A percentile compares a stretch with the other conserved stretches of the same genome.
These are phyloP conservation scores for Colletotrichum higginsianum DNA, from an alignment of 2,329 filamentous ascomycete species.

Conservation along the genomic window DNA sequence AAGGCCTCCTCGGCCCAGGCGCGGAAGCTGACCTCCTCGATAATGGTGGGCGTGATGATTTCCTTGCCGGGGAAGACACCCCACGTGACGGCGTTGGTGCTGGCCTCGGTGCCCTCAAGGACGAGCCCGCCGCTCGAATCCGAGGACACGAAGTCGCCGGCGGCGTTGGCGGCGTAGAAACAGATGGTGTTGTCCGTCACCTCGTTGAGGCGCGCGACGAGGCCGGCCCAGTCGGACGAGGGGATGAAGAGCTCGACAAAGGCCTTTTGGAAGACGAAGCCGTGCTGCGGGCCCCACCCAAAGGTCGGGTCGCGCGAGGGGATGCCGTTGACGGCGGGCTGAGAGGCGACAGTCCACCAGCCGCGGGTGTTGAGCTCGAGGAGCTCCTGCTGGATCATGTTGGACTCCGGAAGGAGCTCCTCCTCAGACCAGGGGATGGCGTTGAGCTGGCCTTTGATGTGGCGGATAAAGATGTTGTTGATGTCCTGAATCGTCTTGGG, in stretches of 20 bases:
- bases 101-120: slow-evolving; percentile 56
- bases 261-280: slow-evolving; percentile 98
- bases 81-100: slow-evolving; percentile 97
- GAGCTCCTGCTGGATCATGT: slow-evolving; percentile 83
- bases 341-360: slow-evolving; percentile 97
- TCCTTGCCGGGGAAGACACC: slow-evolving; percentile 96
- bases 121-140: slow-evolving; percentile 61
- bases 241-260: slow-evolving; percentile 98
- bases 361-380: slow-evolving; percentile 83
- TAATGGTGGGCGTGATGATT: slow-evolving; percentile 96
- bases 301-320: slow-evolving; percentile 83
- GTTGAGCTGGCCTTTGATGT: slow-evolving; percentile 83
- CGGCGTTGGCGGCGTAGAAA: slow-evolving; percentile 88
- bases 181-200: slow-evolving; percentile 76
- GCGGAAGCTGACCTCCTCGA: slow-evolving; percentile 93
- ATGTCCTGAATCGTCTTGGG: slow-evolving; percentile 81
- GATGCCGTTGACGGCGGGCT: slow-evolving; percentile 92
- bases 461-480: slow-evolving; percentile 82
- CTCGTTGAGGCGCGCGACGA: slow-evolving; percentile 70
- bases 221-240: slow-evolving; percentile 75
- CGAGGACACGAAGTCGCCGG: slow-evolving; percentile 84
- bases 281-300: slow-evolving; percentile 93
- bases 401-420: slow-evolving; percentile 86
- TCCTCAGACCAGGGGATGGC: slow-evolving; percentile 97
- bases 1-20: slow-evolving; percentile 98